Evolutionary conservation across 768 basidiomycete genomes (phyloP).

Genomic region (Amanita pseudoporphyria): DNA sequence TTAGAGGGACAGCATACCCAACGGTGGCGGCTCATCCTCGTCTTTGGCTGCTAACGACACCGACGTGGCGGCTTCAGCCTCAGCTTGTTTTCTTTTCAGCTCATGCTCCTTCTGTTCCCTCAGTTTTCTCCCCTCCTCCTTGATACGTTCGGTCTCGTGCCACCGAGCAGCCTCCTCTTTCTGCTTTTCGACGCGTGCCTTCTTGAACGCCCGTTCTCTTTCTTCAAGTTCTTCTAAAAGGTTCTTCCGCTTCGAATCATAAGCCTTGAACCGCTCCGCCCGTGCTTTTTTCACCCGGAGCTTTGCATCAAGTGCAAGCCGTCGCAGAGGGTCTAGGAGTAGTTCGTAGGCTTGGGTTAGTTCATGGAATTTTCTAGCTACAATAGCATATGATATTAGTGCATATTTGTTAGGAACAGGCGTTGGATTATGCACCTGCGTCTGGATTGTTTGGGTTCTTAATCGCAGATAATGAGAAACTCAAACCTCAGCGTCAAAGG

Average conservation of each 20-base stretch:
- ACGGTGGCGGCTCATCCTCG: slow-evolving; percentile 43
- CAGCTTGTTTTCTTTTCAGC: slow-evolving; percentile 33
- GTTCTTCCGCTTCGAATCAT: slow-evolving; percentile 63
- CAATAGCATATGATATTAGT: neutral
- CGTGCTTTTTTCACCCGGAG: slow-evolving; percentile 61
- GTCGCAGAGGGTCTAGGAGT: slow-evolving; percentile 69
- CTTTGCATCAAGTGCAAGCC: slow-evolving; percentile 73
- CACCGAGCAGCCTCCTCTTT: slow-evolving; percentile 43
- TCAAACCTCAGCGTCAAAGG: neutral
- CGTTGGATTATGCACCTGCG: slow-evolving; percentile 39
- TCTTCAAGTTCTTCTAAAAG: slow-evolving; percentile 74
- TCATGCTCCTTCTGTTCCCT: slow-evolving; percentile 59
- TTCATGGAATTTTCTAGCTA: slow-evolving; percentile 76
- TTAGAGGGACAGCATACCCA: slow-evolving; percentile 31
- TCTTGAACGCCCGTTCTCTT: slow-evolving; percentile 70
- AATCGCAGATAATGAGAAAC: neutral
- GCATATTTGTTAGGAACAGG: neutral
- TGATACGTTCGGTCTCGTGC: slow-evolving; percentile 62
- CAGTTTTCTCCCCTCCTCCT: slow-evolving; percentile 61
- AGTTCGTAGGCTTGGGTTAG: slow-evolving; percentile 76
- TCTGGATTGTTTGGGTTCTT: slow-evolving; percentile 76
- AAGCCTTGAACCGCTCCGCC: slow-evolving; percentile 58
- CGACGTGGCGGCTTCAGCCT: slow-evolving; percentile 19
- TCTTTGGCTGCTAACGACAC: slow-evolving; percentile 25
- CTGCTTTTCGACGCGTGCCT: slow-evolving; percentile 51